Evolutionary conservation across 768 basidiomycete genomes (phyloP), one percentile per base, ranked within the genome.

Genomic region (Sutorius australiensis): DNA sequence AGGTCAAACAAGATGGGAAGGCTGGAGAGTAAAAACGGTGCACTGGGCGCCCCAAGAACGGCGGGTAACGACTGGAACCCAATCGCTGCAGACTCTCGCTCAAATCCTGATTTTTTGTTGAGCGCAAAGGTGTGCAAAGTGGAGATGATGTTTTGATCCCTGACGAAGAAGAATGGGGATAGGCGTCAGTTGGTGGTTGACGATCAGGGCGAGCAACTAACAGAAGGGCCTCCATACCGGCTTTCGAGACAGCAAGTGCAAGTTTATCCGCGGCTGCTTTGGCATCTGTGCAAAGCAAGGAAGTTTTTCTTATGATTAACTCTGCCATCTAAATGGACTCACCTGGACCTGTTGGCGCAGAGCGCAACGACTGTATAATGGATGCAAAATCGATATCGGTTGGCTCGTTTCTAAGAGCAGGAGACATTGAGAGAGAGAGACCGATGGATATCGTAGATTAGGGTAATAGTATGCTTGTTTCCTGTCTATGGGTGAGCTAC

Each of bases 31-130:
- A 97, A 76, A 47, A 89, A 71, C 16, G 92, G 91, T 36, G 82
- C 89, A 50, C 76, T 72, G 6, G 89, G 72, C 19, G 83, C 71
- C 30, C 94, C 94, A 24, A 92, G 77, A 49, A 83, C 75, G 40
- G 72, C 75, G 45, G 87, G 80, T 21, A 95, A 69, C 8, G 89
- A 88, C 54, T 87, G 85, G 66, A 88, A 87, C 8, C 80, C 91
- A 55, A 93, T 82, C 43, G 87, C 86, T 37, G 87, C 85, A 32
- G 90, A 90, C 75, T 94, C 92, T 54, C 92, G 86, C 69, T 92
- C 92, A 65, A 81, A 91, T 48, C 89, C 89, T 28, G 86, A 89
- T 73, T 92, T 92, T 72, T 89, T 89, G 71, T 92, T 91, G 54
- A 80, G 79, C 30, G 86, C 87, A 67, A 84, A 91, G 19, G 65